Percentiles rank a stretch among this genome's conserved stretches.
These are phyloP conservation scores for Aspergillus terreus DNA, from an alignment of 2,329 filamentous ascomycete species.

Conservation along the genomic window DNA sequence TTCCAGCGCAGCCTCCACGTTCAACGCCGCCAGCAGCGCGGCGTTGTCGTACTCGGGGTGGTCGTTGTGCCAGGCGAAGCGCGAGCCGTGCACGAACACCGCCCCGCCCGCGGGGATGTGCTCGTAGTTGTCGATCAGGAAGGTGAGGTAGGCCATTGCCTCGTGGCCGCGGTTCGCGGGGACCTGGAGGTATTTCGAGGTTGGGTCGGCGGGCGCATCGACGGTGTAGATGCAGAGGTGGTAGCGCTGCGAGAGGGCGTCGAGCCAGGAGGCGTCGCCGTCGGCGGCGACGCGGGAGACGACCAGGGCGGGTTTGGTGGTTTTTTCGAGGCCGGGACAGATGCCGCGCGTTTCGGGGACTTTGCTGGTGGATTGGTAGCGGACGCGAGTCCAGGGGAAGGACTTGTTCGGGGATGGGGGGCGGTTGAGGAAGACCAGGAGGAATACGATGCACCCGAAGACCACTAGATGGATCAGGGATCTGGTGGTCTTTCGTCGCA, in stretches of 20 bases:
- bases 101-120: conserved; percentile 35
- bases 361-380: conserved; percentile 38
- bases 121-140: conserved; percentile 46
- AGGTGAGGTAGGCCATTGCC: conserved; percentile 47
- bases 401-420: conserved; percentile 27
- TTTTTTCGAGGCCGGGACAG: conserved; percentile 40
- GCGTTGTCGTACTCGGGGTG: conserved; percentile 44
- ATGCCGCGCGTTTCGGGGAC: conserved; percentile 37
- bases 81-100: conserved; percentile 44
- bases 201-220: neutral
- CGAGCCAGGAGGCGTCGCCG: conserved; percentile 42
- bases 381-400: conserved; percentile 44
- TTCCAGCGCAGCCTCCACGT: conserved; percentile 37
- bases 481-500: conserved; percentile 20
- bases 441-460: conserved; percentile 30
- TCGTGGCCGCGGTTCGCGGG: conserved; percentile 48
- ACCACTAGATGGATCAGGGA: conserved; percentile 33
- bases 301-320: conserved; percentile 43
- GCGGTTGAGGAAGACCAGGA: conserved; percentile 38
- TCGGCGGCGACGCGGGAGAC: conserved; percentile 43
- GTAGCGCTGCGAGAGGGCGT: conserved; percentile 35
- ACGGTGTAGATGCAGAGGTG: conserved; percentile 44
- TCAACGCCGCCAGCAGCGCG: conserved; percentile 35
- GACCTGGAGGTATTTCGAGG: conserved; percentile 31
- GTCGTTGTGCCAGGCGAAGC: conserved; percentile 47